Conservation (phyloP, 257 asterid species). For the Solanum chilense region DNA sequence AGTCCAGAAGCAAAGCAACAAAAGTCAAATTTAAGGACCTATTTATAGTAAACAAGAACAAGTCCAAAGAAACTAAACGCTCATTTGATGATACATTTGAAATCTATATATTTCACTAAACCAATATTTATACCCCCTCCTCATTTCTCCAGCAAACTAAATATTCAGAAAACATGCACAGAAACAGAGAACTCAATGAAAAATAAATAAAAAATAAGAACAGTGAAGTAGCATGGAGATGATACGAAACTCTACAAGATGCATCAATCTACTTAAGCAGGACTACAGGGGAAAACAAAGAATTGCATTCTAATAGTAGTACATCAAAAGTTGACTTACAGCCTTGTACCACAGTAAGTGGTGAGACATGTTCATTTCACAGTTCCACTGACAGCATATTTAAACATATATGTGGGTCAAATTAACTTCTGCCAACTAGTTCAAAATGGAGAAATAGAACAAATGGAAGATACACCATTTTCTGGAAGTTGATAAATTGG, state of each 20-base stretch:
- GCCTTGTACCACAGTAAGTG: background rate
- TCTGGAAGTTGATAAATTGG: background rate
- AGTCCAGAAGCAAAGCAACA: background rate
- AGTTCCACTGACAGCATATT: background rate
- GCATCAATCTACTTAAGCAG: background rate
- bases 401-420: background rate
- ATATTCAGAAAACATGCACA: background rate
- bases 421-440: background rate
- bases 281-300: background rate
- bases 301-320: background rate
- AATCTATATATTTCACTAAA: background rate
- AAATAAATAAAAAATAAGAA: background rate
- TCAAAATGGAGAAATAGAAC: background rate
- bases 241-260: background rate
- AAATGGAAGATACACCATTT: background rate
- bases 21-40: background rate
- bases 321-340: background rate
- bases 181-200: background rate
- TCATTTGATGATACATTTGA: background rate
- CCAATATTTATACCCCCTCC: background rate
- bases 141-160: background rate
- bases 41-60: background rate
- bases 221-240: background rate
- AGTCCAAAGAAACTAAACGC: background rate
- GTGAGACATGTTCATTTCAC: background rate